Evolutionary conservation across 2,329 filamentous ascomycete species (phyloP).

Genomic region (Fusarium sp.): DNA sequence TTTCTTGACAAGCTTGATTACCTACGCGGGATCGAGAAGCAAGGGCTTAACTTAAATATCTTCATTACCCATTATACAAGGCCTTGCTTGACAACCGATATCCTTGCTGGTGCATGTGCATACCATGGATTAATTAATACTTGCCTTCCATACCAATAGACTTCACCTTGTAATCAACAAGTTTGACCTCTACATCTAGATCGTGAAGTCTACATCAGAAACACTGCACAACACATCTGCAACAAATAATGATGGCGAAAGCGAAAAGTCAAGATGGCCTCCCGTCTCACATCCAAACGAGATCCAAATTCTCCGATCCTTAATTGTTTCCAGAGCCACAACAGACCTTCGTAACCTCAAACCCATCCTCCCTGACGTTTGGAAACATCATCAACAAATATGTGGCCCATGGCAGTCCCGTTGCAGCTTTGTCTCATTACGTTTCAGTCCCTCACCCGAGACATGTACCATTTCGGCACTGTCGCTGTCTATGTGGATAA

Average conservation of each 20-base stretch:
- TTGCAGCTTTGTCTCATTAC: conserved; percentile 31
- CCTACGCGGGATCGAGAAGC: background rate
- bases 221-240: background rate
- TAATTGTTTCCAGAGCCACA: background rate
- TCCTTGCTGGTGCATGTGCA: conserved; percentile 1
- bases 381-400: conserved; percentile 12
- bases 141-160: background rate
- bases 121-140: background rate
- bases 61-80: background rate
- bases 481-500: background rate
- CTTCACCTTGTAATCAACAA: background rate
- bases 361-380: background rate
- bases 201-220: too few relatives aligned
- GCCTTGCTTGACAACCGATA: background rate
- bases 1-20: background rate
- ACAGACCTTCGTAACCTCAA: background rate
- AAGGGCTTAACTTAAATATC: background rate
- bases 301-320: background rate
- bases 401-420: background rate
- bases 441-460: conserved; percentile 32
- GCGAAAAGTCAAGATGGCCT: background rate
- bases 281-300: conserved; percentile 1
- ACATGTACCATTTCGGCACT: conserved; percentile 27
- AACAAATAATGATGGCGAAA: background rate
- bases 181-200: background rate